Evolutionary conservation across 768 basidiomycete genomes (phyloP).

Genomic region (Rhizopogon vesiculosus): DNA sequence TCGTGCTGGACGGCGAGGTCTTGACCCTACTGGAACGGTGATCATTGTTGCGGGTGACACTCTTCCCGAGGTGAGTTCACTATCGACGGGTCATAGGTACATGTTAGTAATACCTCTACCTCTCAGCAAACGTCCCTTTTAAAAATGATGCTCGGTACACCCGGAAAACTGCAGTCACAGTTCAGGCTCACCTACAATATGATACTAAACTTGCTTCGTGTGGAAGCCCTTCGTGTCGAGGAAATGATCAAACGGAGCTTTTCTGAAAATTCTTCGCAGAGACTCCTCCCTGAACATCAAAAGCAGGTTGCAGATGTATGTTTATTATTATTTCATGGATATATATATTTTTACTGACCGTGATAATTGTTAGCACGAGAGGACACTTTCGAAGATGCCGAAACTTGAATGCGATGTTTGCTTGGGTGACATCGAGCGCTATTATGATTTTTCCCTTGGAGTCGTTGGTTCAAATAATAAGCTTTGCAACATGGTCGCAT

Average conservation of each 20-base stretch:
- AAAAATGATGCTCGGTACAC: constrained; percentile 92
- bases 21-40: constrained; percentile 94
- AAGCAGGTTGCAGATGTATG: constrained; percentile 78
- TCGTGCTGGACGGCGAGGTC: constrained; percentile 91
- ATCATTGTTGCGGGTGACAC: constrained; percentile 83
- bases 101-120: neutral
- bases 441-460: constrained; percentile 68
- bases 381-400: constrained; percentile 51
- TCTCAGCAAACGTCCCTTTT: constrained; percentile 65
- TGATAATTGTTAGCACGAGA: constrained; percentile 57
- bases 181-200: constrained; percentile 99
- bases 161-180: constrained; percentile 90
- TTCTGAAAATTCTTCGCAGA: constrained; percentile 95
- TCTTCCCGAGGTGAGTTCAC: constrained; percentile 72
- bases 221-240: constrained; percentile 93
- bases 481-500: constrained; percentile 55
- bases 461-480: constrained; percentile 59
- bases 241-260: constrained; percentile 99
- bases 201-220: constrained; percentile 94
- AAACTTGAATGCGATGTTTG: constrained; percentile 70
- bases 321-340: constrained; percentile 6
- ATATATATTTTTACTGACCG: neutral
- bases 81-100: neutral
- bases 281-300: constrained; percentile 89
- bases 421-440: constrained; percentile 62